phyloP scores from a whole-genome alignment of 257 asterid genomes.

The Capsicum baccatum region DNA sequence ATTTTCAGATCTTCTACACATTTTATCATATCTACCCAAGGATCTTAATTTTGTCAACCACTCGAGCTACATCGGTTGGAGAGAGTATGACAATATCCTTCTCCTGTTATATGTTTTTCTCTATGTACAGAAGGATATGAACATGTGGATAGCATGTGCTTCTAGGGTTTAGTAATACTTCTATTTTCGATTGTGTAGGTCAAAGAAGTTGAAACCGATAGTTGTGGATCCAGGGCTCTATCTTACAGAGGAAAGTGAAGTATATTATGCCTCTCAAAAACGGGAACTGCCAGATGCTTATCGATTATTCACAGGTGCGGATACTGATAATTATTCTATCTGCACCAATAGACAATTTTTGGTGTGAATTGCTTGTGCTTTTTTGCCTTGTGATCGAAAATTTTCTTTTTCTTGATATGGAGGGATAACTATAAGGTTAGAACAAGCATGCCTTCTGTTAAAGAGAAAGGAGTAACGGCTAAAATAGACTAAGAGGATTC shows the following conservation, averaged over 20 bases:
- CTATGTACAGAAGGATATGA: neutral
- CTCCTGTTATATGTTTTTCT: conserved; percentile 24
- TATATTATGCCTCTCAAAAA: conserved; percentile 81
- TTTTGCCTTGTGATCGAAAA: neutral
- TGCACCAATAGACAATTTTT: neutral
- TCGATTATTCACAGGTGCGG: conserved; percentile 75
- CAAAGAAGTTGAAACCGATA: conserved; percentile 78
- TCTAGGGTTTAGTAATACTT: neutral
- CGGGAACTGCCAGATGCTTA: conserved; percentile 86
- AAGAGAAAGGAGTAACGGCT: neutral
- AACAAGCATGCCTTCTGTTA: neutral
- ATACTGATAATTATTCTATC: neutral
- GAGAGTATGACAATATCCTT: conserved; percentile 64
- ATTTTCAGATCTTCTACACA: conserved; percentile 88
- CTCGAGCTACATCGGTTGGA: conserved; percentile 95
- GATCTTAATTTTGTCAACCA: conserved; percentile 90
- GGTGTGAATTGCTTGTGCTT: neutral
- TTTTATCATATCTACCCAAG: conserved; percentile 81
- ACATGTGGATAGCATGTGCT: neutral
- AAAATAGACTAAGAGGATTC: neutral
- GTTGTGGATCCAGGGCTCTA: conserved; percentile 86
- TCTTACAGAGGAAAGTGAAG: conserved; percentile 64
- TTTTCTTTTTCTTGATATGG: neutral
- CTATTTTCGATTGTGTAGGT: conserved; percentile 47
- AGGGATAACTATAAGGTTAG: neutral